A percentile compares a stretch with the other conserved stretches of the same genome.
These are phyloP conservation scores for Colletotrichum aenigma DNA, from an alignment of 2,329 filamentous ascomycete species.

Conservation along the genomic window DNA sequence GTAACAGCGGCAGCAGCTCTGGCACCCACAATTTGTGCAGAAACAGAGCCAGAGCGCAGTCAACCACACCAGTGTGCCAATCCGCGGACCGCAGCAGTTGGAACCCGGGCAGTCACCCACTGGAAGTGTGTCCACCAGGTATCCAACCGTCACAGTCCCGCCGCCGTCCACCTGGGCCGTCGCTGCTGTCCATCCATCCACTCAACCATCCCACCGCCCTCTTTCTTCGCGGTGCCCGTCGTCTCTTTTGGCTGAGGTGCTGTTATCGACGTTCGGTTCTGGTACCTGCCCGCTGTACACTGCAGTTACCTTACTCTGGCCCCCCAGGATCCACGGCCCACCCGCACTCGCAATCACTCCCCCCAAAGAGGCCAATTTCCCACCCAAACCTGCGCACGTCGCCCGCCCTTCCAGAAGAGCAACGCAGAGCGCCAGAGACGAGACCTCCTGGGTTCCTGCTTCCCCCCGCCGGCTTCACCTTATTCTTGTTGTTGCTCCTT, in stretches of 20 bases:
- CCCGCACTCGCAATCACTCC: slow-evolving; percentile 18
- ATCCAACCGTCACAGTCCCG: not conserved
- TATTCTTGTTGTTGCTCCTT: slow-evolving; percentile 11
- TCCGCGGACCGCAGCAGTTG: not conserved
- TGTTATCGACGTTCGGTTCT: not conserved
- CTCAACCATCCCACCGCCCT: not conserved
- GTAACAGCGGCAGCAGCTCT: not conserved
- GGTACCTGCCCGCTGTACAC: not conserved
- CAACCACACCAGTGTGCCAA: not conserved
- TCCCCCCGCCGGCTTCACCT: not conserved
- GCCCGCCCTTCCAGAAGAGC: slow-evolving; percentile 15
- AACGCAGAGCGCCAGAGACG: not conserved
- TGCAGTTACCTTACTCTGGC: not conserved
- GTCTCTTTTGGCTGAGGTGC: not conserved
- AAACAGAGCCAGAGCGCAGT: not conserved
- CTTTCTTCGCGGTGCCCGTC: not conserved
- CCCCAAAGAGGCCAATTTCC: slow-evolving; percentile 19
- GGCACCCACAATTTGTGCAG: not conserved
- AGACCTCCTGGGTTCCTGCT: not conserved
- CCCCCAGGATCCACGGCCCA: slow-evolving; percentile 9
- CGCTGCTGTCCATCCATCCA: not conserved
- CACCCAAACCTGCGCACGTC: slow-evolving; percentile 13
- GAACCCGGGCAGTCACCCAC: not conserved
- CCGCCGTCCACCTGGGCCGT: not conserved
- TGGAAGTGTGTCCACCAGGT: not conserved